Evolutionary conservation across 2,329 filamentous ascomycete genomes (phyloP), one percentile per base, ranked within the genome.

Genomic region (Tetracladium maxilliforme): DNA sequence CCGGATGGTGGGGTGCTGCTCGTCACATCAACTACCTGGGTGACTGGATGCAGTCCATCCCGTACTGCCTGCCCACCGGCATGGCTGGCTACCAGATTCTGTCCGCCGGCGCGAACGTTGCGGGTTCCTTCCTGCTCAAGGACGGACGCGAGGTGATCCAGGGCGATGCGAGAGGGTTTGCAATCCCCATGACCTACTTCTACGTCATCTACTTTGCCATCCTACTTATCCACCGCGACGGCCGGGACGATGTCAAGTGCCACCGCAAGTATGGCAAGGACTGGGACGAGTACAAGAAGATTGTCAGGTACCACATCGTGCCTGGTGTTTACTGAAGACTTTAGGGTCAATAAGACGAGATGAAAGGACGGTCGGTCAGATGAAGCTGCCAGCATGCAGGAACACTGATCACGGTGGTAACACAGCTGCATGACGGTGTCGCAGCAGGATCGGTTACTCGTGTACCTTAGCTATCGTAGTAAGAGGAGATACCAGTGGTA

Each of bases 21-120:
- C 71, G 87, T 21, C 87, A 95, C 52, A 87, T 94, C 62, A 95
- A 94, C 58, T 94, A 95, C 52, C 54, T 92, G 2, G 87, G 86
- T 26, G 87, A 95, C 55, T 94, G 86, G 86, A 63, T 90, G 36
- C 86, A 92, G 70, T 70, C 77, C 7, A 94, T 83, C 82, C 72
- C 83, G 0, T 94, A 90, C 52, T 82, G 73, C 36, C 61, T 94
- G 21, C 86, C 87, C 2, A 93, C 86, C 1, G 80, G 81, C 1
- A 48, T 92, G 31, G 78, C 84, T 0, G 86, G 86, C 9, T 93
- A 87, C 47, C 58, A 74, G 20, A 72, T 92, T 25, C 58, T 75
- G 11, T 57, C 65, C 4, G 58, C 61, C 2, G 64, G 63, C 11
- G 52, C 34, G 24, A 38, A 57, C 6, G 39, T 50, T n/a, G 54